Percentiles rank a stretch among this genome's conserved stretches.
Conservation (phyloP, 805 yeast genomes). For the Candida tammaniensis region DNA sequence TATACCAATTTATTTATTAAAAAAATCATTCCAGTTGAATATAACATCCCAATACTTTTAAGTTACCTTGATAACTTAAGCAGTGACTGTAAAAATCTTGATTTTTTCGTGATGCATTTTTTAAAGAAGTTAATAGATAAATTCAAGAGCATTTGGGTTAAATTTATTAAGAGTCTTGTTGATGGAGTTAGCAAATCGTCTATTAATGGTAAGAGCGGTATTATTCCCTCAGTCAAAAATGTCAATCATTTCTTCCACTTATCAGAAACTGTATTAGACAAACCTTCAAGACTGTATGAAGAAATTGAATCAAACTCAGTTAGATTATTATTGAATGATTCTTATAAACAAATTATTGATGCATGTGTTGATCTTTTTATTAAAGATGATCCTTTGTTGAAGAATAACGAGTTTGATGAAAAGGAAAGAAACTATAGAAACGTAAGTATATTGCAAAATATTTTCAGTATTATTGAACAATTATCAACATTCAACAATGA, state of each 20-base stretch:
- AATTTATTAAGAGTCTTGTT: constrained; percentile 55
- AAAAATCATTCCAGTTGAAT: constrained; percentile 34
- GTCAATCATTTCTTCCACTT: constrained; percentile 29
- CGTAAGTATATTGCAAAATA: constrained; percentile 39
- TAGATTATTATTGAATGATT: constrained; percentile 22
- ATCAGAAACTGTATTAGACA: constrained; percentile 33
- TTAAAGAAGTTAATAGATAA: constrained; percentile 52
- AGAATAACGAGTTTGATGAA: constrained; percentile 42
- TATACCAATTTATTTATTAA: constrained; percentile 34
- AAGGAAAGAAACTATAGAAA: constrained; percentile 41
- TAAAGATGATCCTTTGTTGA: constrained; percentile 43
- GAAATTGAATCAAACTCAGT: constrained; percentile 19
- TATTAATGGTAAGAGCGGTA: constrained; percentile 35
- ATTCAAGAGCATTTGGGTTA: constrained; percentile 55
- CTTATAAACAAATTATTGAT: constrained; percentile 31
- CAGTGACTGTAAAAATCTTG: constrained; percentile 55
- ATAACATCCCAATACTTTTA: constrained; percentile 32
- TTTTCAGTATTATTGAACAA: constrained; percentile 34
- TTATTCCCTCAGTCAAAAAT: constrained; percentile 32
- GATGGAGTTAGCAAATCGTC: constrained; percentile 33
- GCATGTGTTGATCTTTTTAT: constrained; percentile 33
- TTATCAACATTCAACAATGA: constrained; percentile 20
- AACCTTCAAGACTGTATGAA: constrained; percentile 14
- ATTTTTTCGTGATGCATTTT: constrained; percentile 50
- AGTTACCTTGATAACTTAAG: constrained; percentile 25